Conservation (phyloP, 305 asterid genomes). For the Monarda citriodora region DNA sequence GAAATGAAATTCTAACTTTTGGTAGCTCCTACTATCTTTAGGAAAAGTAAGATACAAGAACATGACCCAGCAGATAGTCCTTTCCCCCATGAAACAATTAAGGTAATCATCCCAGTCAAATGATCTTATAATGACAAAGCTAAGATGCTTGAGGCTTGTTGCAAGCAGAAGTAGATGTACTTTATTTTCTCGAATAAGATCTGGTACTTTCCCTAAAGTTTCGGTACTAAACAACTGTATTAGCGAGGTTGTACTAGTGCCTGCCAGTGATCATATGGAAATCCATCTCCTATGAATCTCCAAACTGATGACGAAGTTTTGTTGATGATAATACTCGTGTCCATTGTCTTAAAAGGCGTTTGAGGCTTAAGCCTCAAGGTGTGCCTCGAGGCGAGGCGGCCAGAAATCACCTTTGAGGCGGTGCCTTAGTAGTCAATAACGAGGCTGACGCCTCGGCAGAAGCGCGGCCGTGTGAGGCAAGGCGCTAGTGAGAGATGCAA, state of each 20-base stretch:
- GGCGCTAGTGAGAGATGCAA: no score
- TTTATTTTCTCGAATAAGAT: constrained; percentile 6
- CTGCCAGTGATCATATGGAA: neutral
- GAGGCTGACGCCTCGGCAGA: no score
- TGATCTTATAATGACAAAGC: neutral
- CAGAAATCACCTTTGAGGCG: no score
- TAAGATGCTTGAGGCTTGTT: constrained; percentile 2
- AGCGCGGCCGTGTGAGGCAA: no score
- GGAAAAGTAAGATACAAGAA: constrained; percentile 6
- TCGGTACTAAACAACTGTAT: neutral
- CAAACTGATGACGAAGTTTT: neutral
- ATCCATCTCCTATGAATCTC: constrained; percentile 1
- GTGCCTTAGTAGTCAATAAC: no score
- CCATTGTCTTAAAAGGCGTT: no score
- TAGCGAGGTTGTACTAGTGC: neutral
- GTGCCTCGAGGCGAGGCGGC: no score
- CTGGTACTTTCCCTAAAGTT: neutral
- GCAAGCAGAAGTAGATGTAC: constrained; percentile 8
- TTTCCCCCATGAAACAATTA: neutral
- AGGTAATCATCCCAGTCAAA: constrained; percentile 1
- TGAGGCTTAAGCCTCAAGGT: no score
- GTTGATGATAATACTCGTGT: neutral
- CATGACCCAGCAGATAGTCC: neutral
- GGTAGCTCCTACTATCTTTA: neutral
- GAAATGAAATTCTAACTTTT: neutral